phyloP scores from a whole-genome alignment of 139 green algal species.

The Desmodesmus armatus region DNA sequence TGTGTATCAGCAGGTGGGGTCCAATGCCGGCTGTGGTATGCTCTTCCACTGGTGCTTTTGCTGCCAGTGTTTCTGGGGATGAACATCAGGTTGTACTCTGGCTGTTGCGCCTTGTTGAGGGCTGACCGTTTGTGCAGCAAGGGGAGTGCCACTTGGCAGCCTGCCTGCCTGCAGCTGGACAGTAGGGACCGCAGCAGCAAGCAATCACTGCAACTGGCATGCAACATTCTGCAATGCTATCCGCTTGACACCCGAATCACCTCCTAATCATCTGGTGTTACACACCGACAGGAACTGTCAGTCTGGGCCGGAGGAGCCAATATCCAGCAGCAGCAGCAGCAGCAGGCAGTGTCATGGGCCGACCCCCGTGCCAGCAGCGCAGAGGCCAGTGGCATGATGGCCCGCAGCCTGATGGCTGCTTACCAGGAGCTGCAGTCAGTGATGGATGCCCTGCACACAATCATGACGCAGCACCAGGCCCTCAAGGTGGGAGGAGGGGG shows the following conservation, averaged over 20 bases:
- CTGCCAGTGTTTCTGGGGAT: no score
- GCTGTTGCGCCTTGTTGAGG: no score
- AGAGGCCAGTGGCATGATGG: neutral
- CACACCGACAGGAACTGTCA: conserved; percentile 11
- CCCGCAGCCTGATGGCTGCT: neutral
- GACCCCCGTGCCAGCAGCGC: neutral
- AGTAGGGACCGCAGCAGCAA: no score
- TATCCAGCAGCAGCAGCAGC: neutral
- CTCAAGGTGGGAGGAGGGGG: conserved; percentile 8
- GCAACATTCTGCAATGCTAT: neutral
- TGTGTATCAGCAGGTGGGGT: conserved; percentile 22
- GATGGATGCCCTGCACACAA: conserved; percentile 11
- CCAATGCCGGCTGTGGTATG: neutral
- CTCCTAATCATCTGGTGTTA: no score
- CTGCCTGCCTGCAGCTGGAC: no score
- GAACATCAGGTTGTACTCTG: no score
- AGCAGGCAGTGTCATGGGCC: neutral
- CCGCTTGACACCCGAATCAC: no score
- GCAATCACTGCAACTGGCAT: neutral
- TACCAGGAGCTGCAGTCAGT: conserved; percentile 5
- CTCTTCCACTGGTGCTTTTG: neutral
- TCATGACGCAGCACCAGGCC: conserved; percentile 25
- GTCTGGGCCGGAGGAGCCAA: conserved; percentile 21
- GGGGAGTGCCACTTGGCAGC: no score
- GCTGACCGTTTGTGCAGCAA: no score